Percentiles rank a stretch among this genome's conserved stretches.
phyloP scores from a whole-genome alignment of 306 rosid species.

The cucumber (Cucumis sativus) region Cucumber_9930_V3 NC_026655.2:25131001-25131500 shows the following conservation, averaged over 20 bases:
- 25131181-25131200: not conserved
- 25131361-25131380: conserved; percentile 33
- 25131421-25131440: conserved; percentile 25
- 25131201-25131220: not conserved
- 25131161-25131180: not conserved
- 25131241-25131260: not conserved
- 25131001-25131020: not conserved
- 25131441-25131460: conserved; percentile 18
- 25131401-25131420: conserved; percentile 66
- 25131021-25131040: not conserved
- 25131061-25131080: not conserved
- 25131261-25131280: not conserved
- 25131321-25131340: not conserved
- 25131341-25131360: not conserved
- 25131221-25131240: not conserved
- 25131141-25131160: not conserved
- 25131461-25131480: conserved; percentile 57
- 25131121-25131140: not conserved
- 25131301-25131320: not conserved
- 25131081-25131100: not conserved
- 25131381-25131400: conserved; percentile 45
- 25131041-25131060: not conserved
- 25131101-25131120: not conserved
- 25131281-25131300: not conserved
- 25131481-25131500: conserved; percentile 40